A percentile compares a stretch with the other conserved stretches of the same genome.
Conservation (phyloP, 2,329 filamentous ascomycete species). For the Nemania abortiva region DNA sequence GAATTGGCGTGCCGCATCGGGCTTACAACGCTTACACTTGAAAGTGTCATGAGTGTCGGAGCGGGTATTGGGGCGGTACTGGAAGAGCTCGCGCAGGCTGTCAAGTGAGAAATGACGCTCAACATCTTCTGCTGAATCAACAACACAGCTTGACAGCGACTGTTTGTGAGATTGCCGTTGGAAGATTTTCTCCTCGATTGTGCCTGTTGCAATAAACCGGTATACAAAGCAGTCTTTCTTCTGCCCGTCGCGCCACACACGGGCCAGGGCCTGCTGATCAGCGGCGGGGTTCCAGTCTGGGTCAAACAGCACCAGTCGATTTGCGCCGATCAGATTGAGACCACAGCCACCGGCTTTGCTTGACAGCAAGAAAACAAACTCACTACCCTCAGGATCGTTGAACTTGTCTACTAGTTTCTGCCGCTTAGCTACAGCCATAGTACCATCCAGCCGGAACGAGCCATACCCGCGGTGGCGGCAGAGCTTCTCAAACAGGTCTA, state of each 20-base stretch:
- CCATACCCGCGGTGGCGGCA: constrained; percentile 89
- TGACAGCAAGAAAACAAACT: constrained; percentile 96
- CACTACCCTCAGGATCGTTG: constrained; percentile 89
- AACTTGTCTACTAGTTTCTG: constrained; percentile 98
- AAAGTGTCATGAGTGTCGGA: constrained; percentile 99
- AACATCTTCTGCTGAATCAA: constrained; percentile 96
- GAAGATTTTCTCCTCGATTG: constrained; percentile 99
- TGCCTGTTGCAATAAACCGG: constrained; percentile 97
- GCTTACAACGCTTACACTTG: constrained; percentile 95
- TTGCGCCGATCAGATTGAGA: constrained; percentile 83
- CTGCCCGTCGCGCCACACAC: constrained; percentile 98
- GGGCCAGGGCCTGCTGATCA: constrained; percentile 94
- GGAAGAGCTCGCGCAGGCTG: constrained; percentile 90
- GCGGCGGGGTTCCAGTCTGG: constrained; percentile 98
- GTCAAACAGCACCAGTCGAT: constrained; percentile 89
- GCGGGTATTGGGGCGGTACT: constrained; percentile 84
- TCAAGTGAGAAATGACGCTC: constrained; percentile 96
- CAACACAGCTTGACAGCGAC: constrained; percentile 93
- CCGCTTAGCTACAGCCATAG: constrained; percentile 97
- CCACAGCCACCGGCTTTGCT: constrained; percentile 97
- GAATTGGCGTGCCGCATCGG: constrained; percentile 81
- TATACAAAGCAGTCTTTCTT: constrained; percentile 99
- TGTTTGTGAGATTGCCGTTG: constrained; percentile 99
- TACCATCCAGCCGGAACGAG: constrained; percentile 89
- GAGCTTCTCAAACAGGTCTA: constrained; percentile 92